These are phyloP conservation scores for Articulospora tetracladia DNA, from an alignment of 495 filamentous ascomycete species.

Conservation along the genomic window DNA sequence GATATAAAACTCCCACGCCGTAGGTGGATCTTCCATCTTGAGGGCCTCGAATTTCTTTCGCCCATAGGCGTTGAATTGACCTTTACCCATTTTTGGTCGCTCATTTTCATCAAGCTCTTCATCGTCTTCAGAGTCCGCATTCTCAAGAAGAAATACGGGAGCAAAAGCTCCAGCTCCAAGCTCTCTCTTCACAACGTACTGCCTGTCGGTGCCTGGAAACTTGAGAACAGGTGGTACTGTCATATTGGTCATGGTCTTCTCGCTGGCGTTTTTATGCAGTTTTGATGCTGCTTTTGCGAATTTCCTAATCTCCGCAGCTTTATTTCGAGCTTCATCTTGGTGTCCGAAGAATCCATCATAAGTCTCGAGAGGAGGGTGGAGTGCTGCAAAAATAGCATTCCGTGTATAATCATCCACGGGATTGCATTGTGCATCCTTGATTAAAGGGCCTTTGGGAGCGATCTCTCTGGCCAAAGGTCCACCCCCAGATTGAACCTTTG, in stretches of 20 bases:
- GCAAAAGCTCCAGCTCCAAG: slow-evolving; percentile 92
- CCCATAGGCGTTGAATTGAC: slow-evolving; percentile 40
- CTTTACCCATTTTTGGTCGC: slow-evolving; percentile 41
- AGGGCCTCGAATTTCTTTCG: slow-evolving; percentile 71
- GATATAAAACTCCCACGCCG: slow-evolving; percentile 95
- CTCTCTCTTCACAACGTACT: slow-evolving; percentile 80
- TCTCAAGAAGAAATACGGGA: slow-evolving; percentile 88
- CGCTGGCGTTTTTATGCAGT: slow-evolving; percentile 52
- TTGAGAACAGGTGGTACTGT: slow-evolving; percentile 59
- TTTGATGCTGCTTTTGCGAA: slow-evolving; percentile 68
- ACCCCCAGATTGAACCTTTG: slow-evolving; percentile 18
- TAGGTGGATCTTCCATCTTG: slow-evolving; percentile 89
- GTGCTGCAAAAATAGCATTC: slow-evolving; percentile 64
- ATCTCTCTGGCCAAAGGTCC: slow-evolving; percentile 17
- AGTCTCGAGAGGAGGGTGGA: slow-evolving; percentile 64
- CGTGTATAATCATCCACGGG: slow-evolving; percentile 75
- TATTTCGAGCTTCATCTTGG: slow-evolving; percentile 49
- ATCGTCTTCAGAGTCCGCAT: slow-evolving; percentile 41
- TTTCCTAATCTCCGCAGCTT: slow-evolving; percentile 70
- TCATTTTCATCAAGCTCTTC: slow-evolving; percentile 46
- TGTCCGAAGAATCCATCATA: slow-evolving; percentile 79
- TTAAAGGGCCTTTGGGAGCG: slow-evolving; percentile 56
- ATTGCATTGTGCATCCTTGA: slow-evolving; percentile 82
- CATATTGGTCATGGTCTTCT: slow-evolving; percentile 53
- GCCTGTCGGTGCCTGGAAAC: slow-evolving; percentile 55